These are phyloP conservation scores for Euclidium syriacum DNA, from an alignment of 345 rosid species.

Conservation along the genomic window DNA sequence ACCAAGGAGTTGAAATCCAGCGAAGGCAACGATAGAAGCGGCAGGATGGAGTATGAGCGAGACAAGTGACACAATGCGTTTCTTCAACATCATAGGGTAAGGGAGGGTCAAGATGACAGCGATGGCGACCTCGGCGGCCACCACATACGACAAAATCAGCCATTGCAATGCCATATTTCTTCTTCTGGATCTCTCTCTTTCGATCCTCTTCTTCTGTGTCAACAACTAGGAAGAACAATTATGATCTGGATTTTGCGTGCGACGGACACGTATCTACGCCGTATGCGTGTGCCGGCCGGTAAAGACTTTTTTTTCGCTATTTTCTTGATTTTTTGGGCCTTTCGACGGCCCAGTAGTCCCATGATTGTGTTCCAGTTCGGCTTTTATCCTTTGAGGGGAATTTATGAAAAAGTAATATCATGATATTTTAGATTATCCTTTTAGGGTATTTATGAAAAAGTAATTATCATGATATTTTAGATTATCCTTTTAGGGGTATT, in stretches of 20 bases:
- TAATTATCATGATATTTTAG: no score
- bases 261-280: slow-evolving; percentile 22
- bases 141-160: slow-evolving; percentile 70
- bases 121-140: slow-evolving; percentile 63
- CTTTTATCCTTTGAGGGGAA: no score
- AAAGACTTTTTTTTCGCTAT: not conserved
- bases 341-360: slow-evolving; percentile 2
- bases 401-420: no score
- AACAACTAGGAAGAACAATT: not conserved
- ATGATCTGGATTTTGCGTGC: slow-evolving; percentile 14
- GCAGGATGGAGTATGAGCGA: slow-evolving; percentile 69
- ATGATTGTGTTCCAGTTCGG: no score
- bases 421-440: no score
- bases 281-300: slow-evolving; percentile 3
- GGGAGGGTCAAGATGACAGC: slow-evolving; percentile 65
- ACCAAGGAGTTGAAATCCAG: slow-evolving; percentile 86
- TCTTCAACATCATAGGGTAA: slow-evolving; percentile 62
- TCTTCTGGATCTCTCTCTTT: slow-evolving; percentile 10
- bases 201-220: not conserved
- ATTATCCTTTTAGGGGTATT: no score
- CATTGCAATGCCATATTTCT: slow-evolving; percentile 81
- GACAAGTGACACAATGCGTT: slow-evolving; percentile 59
- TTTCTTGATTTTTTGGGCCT: not conserved
- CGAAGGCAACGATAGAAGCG: slow-evolving; percentile 67
- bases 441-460: no score